A percentile compares a stretch with the other conserved stretches of the same genome.
phyloP scores from a whole-genome alignment of 2,329 filamentous ascomycete genomes.

The Aspergillus sclerotialis region DNA sequence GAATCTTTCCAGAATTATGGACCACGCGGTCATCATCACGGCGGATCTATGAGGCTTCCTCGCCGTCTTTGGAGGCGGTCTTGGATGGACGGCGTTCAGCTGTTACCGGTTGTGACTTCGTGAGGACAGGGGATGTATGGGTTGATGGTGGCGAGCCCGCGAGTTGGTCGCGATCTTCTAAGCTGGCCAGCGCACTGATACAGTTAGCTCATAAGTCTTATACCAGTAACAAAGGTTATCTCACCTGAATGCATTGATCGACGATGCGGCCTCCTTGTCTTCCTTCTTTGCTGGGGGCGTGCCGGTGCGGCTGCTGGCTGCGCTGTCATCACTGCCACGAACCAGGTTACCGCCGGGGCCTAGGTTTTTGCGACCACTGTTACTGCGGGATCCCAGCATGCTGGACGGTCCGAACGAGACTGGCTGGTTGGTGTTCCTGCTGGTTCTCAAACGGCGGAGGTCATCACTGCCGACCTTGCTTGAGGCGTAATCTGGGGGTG shows the following conservation, averaged over 20 bases:
- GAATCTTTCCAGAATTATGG: constrained; percentile 29
- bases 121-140: constrained; percentile 40
- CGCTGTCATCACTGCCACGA: constrained; percentile 75
- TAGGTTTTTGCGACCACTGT: constrained; percentile 68
- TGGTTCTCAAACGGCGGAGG: constrained; percentile 65
- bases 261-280: constrained; percentile 55
- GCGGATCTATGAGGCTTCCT: constrained; percentile 33
- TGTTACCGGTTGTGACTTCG: constrained; percentile 39
- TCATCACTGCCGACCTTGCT: constrained; percentile 91
- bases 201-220: background rate
- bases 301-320: constrained; percentile 77
- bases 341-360: constrained; percentile 67
- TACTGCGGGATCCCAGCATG: constrained; percentile 82
- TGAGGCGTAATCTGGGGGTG: constrained; percentile 61
- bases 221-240: constrained; percentile 7
- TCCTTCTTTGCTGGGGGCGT: constrained; percentile 69
- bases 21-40: constrained; percentile 30
- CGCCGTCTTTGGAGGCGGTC: constrained; percentile 36
- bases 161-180: constrained; percentile 41
- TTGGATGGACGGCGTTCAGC: constrained; percentile 38
- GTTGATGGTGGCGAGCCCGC: constrained; percentile 44
- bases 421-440: constrained; percentile 57
- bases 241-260: constrained; percentile 92
- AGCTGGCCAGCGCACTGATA: constrained; percentile 39
- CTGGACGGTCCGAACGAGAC: constrained; percentile 72